phyloP scores from a whole-genome alignment of 1,284 basidiomycete species.

The Trichosporon coremiiforme region DNA sequence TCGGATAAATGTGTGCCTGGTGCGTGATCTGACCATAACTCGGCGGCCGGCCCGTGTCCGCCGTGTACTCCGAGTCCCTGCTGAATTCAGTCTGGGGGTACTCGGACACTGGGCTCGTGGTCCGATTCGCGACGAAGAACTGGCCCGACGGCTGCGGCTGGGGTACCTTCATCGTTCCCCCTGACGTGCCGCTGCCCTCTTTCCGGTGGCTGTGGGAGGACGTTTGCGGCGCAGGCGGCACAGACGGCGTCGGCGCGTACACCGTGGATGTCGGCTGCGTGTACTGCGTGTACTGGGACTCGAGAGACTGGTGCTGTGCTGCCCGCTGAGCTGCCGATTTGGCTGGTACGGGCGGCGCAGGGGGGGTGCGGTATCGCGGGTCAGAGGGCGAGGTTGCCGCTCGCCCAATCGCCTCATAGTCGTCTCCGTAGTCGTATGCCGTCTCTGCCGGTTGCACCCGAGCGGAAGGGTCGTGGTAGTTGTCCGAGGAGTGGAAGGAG shows the following conservation, averaged over 20 bases:
- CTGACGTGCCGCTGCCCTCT: background rate
- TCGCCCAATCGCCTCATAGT: conserved; percentile 45
- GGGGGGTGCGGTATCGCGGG: conserved; percentile 33
- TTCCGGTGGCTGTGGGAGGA: background rate
- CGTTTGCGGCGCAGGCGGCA: conserved; percentile 9
- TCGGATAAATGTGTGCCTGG: background rate
- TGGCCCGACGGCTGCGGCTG: conserved; percentile 29
- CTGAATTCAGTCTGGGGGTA: conserved; percentile 11
- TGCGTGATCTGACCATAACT: conserved; percentile 25
- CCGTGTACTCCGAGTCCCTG: background rate
- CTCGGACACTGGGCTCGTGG: conserved; percentile 21
- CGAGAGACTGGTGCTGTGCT: conserved; percentile 1
- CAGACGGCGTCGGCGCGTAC: conserved; percentile 14
- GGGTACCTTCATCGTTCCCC: conserved; percentile 22
- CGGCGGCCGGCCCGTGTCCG: conserved; percentile 21
- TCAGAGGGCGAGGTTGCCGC: conserved; percentile 37
- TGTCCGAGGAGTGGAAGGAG: background rate
- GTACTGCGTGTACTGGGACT: conserved; percentile 19
- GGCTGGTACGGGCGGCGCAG: background rate
- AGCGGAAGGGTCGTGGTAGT: conserved; percentile 25
- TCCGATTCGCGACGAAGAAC: conserved; percentile 13
- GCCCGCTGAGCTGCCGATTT: background rate
- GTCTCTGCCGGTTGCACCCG: conserved; percentile 17
- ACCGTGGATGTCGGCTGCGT: background rate
- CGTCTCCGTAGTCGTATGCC: conserved; percentile 38